These are phyloP conservation scores for Spiraea crenata DNA, from an alignment of 331 rosid genomes.

Conservation along the genomic window DNA sequence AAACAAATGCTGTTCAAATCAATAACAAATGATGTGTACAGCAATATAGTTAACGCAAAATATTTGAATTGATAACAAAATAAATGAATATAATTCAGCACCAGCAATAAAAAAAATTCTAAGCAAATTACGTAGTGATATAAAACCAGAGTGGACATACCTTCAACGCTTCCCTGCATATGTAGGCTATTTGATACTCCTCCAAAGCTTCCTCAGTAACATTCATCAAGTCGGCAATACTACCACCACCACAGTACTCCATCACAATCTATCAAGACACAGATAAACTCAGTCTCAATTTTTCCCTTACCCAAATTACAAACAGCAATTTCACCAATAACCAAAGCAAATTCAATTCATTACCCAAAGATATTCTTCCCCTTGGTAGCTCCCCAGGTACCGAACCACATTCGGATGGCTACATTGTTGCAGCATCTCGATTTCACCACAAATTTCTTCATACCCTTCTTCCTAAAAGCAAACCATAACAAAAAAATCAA, in stretches of 20 bases:
- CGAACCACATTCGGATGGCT: conserved; percentile 98
- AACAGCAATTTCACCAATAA: conserved; percentile 10
- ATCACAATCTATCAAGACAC: conserved; percentile 87
- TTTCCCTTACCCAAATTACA: conserved; percentile 3
- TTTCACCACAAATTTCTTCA: conserved; percentile 96
- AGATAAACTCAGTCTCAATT: conserved; percentile 13
- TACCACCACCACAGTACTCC: conserved; percentile 99
- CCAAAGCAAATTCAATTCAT: conserved; percentile 16
- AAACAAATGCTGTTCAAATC: conserved; percentile 21
- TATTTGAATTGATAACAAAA: neutral
- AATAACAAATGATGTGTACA: conserved; percentile 10
- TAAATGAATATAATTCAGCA: neutral
- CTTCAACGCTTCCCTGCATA: conserved; percentile 95
- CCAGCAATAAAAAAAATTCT: neutral
- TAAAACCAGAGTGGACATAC: conserved; percentile 28
- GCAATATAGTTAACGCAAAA: neutral
- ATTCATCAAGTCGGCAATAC: conserved; percentile 90
- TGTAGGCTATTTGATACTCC: conserved; percentile 90
- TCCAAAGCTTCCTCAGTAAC: conserved; percentile 84
- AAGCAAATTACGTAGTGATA: neutral
- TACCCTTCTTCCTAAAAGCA: conserved; percentile 85
- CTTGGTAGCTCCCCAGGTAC: conserved; percentile 97
- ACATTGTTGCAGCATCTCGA: conserved; percentile 97
- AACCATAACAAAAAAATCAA: conserved; percentile 13
- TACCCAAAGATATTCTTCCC: conserved; percentile 99